Evolutionary conservation across 2,329 filamentous ascomycete genomes (phyloP), one percentile per base, ranked within the genome.

Genomic region (Didymella arachidicola): DNA sequence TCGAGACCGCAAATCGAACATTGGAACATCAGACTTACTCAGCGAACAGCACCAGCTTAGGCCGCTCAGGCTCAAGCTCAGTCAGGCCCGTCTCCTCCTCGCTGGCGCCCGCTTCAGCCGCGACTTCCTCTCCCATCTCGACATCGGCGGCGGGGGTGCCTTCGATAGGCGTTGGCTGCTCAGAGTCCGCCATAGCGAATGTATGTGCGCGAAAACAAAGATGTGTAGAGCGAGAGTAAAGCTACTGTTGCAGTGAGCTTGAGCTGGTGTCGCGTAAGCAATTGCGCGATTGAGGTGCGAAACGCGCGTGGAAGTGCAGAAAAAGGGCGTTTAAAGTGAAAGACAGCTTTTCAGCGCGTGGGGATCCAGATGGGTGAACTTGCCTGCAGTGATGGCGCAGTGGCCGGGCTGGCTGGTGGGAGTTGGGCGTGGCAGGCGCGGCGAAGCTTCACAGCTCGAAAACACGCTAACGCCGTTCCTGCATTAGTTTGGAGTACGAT

Each of bases 111-210:
- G 56, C 26, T 19, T 57, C 64, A 18, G 60, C 68, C 16, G 61
- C 63, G 2, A 25, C 44, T 10, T 67, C 70, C 25, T 78, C 79
- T 14, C 67, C 78, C 81, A 85, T 82, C 49, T 84, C 83, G 29
- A 84, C 73, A 62, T 86, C 82, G 3, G 75, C 77, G 10, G 75
- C 65, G 1, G 69, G 66, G 2, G 67, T 71, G 51, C 62, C 67
- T 61, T 74, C 74, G 8, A 72, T 38, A 1, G 72, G 70, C 22
- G 67, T 73, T 19, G 67, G 62, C 34, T 71, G 63, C 51, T 72
- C 72, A 10, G 60, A 47, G 47, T 76, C 73, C 57, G 70, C 74
- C 74, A 77, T 71, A 32, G 54, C 36, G 44, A 60, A 8, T 42
- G 38, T 46, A 22, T 25, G 11, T 12, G 26, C 42, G 46, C n/a